These are phyloP conservation scores for Skeletonema tropicum DNA, from an alignment of 108 stramenopile genomes.

Conservation along the genomic window DNA sequence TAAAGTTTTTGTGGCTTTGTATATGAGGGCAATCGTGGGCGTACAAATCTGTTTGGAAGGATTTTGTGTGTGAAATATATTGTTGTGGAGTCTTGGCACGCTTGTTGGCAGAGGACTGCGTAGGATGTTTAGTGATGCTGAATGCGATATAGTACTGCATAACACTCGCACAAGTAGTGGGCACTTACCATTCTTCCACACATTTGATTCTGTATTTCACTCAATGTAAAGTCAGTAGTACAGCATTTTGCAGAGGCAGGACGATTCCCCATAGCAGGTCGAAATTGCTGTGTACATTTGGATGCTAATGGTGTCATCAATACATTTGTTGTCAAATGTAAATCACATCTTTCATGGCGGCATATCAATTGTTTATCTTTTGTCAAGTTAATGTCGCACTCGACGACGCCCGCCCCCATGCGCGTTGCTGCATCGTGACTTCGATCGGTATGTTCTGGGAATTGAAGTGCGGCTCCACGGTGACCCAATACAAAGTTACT, in stretches of 20 bases:
- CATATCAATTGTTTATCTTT: constrained; percentile 16
- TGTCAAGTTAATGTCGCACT: constrained; percentile 13
- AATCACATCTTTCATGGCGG: constrained; percentile 4
- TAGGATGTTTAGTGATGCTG: too few relatives aligned
- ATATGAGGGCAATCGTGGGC: constrained; percentile 16
- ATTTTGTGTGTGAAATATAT: constrained; percentile 5
- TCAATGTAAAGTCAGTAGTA: constrained; percentile 17
- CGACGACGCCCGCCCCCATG: constrained; percentile 12
- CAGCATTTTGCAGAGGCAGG: constrained; percentile 8
- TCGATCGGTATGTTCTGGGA: constrained; percentile 16
- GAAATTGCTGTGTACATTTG: constrained; percentile 12
- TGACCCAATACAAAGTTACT: constrained; percentile 19
- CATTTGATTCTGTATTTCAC: constrained; percentile 9
- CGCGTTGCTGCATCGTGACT: constrained; percentile 19
- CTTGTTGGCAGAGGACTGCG: not conserved
- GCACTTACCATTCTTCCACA: constrained; percentile 15
- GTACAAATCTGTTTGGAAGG: constrained; percentile 16
- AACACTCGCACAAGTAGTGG: too few relatives aligned
- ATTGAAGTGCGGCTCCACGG: constrained; percentile 21
- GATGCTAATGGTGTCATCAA: constrained; percentile 8
- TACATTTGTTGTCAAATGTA: constrained; percentile 14
- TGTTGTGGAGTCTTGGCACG: not conserved
- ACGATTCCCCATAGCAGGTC: not conserved
- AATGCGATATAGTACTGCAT: too few relatives aligned
- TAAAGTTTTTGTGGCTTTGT: constrained; percentile 10